Conservation (phyloP, 208 protist species). For the Trypanosoma cruzi region DNA sequence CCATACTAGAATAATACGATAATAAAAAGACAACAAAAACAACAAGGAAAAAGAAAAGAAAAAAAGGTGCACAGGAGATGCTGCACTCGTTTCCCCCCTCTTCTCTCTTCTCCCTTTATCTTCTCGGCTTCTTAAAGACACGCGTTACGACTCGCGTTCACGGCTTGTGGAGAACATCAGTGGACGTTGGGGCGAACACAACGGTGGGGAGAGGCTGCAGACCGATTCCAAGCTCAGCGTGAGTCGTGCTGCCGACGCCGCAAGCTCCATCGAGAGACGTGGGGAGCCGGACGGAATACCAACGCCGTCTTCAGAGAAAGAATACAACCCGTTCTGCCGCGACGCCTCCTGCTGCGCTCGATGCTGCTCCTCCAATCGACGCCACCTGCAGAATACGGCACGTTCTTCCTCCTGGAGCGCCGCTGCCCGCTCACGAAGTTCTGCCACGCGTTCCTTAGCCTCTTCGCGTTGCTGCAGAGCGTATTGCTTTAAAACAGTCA, state of each 20-base stretch:
- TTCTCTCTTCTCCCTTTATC: too few species aligned
- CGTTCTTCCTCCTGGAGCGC: conserved; percentile 14
- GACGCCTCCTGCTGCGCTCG: neutral
- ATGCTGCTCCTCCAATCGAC: conserved; percentile 17
- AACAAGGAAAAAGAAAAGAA: neutral
- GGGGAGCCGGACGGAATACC: neutral
- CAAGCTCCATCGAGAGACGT: conserved; percentile 12
- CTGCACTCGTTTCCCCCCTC: too few species aligned
- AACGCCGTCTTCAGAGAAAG: conserved; percentile 19
- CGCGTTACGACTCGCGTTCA: neutral
- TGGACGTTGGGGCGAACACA: neutral
- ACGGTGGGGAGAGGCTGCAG: neutral
- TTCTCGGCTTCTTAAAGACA: too few species aligned
- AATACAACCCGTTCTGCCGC: conserved; percentile 2
- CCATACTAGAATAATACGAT: too few species aligned
- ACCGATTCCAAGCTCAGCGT: neutral
- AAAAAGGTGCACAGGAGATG: neutral
- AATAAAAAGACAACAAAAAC: too few species aligned
- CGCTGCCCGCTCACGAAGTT: conserved; percentile 4
- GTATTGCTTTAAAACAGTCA: neutral
- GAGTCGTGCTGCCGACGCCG: conserved; percentile 1
- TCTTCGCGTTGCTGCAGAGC: conserved; percentile 6
- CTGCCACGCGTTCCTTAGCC: conserved; percentile 1
- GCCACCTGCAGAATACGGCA: conserved; percentile 18
- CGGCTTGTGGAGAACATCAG: conserved; percentile 6